Evolutionary conservation across 2,329 filamentous ascomycete genomes (phyloP), one percentile per base, ranked within the genome.

Genomic region (Aspergillus sp.): DNA sequence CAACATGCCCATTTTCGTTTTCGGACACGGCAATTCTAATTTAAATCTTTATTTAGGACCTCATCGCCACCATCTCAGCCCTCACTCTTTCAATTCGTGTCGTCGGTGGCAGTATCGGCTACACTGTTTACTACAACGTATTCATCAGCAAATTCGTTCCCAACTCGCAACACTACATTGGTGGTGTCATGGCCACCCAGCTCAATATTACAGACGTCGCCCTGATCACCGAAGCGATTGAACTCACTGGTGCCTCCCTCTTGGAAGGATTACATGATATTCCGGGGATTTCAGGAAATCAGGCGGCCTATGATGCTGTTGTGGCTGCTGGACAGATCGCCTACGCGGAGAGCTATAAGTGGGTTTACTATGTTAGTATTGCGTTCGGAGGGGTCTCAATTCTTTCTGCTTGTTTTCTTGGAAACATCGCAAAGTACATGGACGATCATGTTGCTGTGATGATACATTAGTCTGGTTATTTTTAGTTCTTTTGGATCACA

Each of bases 1-100:
- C 41, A 8, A 12, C 11, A n/a, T 6, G 12, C 17, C 3, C 22
- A 17, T 20, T 4, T 7, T 9, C 26, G 12, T 26, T 26, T n/a
- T 9, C 36, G 18, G 11, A 30, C 24, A 17, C 26, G 26, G 41
- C 11, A 26, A 44, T 6, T 22, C 11, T 41, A 44, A 41, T 18
- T 20, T 41, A 39, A 53, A 24, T 6, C 15, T 12, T 32, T 26
- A 18, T 6, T 2, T n/a, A 76, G 74, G 76, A 89, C 54, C 78
- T 89, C 5, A 89, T 90, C 61, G 87, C 85, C 7, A 89, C 87
- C 2, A 80, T 89, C 45, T 83, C 86, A 1, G 86, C 88, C 5
- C 76, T 90, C 20, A 89, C 87, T 0, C 81, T 90, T 38, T 82
- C 85, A n/a, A 84, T 90, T 62, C 85, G 88, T 38, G 85, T 88